Base-by-base conservation (phyloP, 179 eudicot genomes). In the Silene coronaria region DNA sequence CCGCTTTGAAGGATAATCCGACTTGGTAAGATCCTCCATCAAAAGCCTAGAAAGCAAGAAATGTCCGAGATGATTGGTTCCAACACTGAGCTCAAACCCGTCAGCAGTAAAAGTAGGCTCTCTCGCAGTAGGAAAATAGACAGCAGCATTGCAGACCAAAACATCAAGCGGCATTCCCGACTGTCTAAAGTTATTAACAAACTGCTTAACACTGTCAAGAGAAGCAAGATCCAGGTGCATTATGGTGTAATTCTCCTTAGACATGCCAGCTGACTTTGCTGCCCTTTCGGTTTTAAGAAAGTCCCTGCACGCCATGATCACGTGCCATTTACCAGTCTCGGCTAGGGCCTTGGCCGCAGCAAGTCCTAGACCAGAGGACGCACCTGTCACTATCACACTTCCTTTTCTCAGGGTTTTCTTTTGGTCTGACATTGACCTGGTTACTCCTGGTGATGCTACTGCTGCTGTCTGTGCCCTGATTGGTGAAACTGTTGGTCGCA, bases 141-240 rank as follows among this genome's bases (percentile, higher is more conserved):
- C 85, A 12, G 97, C 97, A 13, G 97, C 97, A 81, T 91, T 91
- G 71, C 97, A 91, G 1, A 91, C 93, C 62, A 91, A 74, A 1
- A 85, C 91, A 74, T 91, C 97, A 34, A 91, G 88, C 0, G 97
- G 88, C 62, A 85, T 76, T 11, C 78, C 94, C 0, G 89, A 87
- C 59, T 80, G 88, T 70, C 86, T 81, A 59, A 89, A 91, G 36
- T 80, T 85, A 46, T 86, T 82, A 2, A 84, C 95, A 78, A 91
- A 91, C 70, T 91, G 97, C 74, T 85, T 85, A 9, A 91, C 97
- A 78, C 97, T 91, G 46, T 88, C 95, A 23, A 91, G 89, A 1
- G 97, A 91, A 17, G 97, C 86, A 16, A 88, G 83, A 71, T 91
- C 94, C 24, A 89, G 91, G 72, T 89, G 94, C 91, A 88, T 89